A percentile compares a stretch with the other conserved stretches of the same genome.
These are phyloP conservation scores for Wickerhamomyces hampshirensis DNA, from an alignment of 805 yeast species.

Conservation along the genomic window DNA sequence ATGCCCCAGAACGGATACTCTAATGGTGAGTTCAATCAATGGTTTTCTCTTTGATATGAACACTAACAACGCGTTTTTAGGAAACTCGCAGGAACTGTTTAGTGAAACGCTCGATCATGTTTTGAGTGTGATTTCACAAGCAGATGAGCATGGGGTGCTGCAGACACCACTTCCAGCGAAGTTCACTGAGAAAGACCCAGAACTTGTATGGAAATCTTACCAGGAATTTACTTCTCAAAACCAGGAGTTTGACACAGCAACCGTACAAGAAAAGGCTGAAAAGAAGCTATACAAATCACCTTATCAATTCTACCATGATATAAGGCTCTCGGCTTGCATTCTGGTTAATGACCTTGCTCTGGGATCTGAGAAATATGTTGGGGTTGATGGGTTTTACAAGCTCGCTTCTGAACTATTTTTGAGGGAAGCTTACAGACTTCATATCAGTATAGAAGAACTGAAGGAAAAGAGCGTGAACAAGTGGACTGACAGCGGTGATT, in stretches of 20 bases:
- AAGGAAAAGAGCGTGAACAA: conserved; percentile 6
- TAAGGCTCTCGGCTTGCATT: conserved; percentile 50
- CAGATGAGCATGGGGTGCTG: conserved; percentile 15
- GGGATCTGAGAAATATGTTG: conserved; percentile 44
- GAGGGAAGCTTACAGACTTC: conserved; percentile 51
- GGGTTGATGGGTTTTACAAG: conserved; percentile 59
- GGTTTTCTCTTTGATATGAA: too few species aligned
- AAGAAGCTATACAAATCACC: conserved; percentile 36
- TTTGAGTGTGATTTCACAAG: conserved; percentile 1
- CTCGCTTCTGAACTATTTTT: conserved; percentile 57
- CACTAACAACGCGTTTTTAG: too few species aligned
- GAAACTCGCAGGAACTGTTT: background rate
- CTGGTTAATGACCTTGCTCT: conserved; percentile 42
- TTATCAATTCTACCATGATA: conserved; percentile 61
- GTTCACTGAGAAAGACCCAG: conserved; percentile 16
- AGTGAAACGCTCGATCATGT: background rate
- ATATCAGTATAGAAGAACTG: conserved; percentile 10
- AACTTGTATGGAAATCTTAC: conserved; percentile 12
- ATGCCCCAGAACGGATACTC: too few species aligned
- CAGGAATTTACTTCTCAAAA: conserved; percentile 2
- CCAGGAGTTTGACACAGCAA: conserved; percentile 25
- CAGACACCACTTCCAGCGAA: conserved; percentile 15
- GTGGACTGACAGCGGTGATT: conserved; percentile 12
- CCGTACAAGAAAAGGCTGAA: conserved; percentile 39
- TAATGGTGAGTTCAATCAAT: too few species aligned